phyloP scores from a whole-genome alignment of 441 rosid species.

The Pelargonium australe region DNA sequence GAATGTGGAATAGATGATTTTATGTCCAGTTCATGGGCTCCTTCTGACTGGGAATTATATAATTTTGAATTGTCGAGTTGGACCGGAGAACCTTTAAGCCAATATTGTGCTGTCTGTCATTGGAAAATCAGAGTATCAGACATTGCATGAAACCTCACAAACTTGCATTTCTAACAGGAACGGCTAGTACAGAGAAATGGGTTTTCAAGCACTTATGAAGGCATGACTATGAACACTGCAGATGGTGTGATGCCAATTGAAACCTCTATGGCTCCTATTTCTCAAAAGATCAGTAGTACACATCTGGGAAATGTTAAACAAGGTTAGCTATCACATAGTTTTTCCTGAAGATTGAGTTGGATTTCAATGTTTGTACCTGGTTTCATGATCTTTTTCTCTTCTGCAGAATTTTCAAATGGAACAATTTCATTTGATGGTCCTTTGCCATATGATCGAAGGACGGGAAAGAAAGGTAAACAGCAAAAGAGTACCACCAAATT shows the following conservation, averaged over 20 bases:
- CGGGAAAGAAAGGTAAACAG: slow-evolving; percentile 74
- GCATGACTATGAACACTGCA: slow-evolving; percentile 19
- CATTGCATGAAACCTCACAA: slow-evolving; percentile 12
- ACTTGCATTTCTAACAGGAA: slow-evolving; percentile 28
- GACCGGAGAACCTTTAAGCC: background rate
- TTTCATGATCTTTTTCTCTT: slow-evolving; percentile 14
- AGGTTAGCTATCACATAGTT: slow-evolving; percentile 31
- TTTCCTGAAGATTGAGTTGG: slow-evolving; percentile 9
- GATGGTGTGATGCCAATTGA: slow-evolving; percentile 17
- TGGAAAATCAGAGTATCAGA: background rate
- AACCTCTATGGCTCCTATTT: slow-evolving; percentile 15
- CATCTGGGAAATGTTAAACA: slow-evolving; percentile 25
- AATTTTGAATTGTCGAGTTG: slow-evolving; percentile 2
- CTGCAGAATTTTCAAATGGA: slow-evolving; percentile 43
- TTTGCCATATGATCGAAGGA: slow-evolving; percentile 40
- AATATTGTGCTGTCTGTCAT: background rate
- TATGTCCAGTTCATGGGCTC: background rate
- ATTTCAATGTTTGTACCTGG: slow-evolving; percentile 8
- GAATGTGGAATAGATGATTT: background rate
- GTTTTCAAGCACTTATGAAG: slow-evolving; percentile 26
- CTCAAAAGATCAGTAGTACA: slow-evolving; percentile 14
- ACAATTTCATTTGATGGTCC: slow-evolving; percentile 38
- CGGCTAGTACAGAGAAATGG: slow-evolving; percentile 28
- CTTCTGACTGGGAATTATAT: background rate
- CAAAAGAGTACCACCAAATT: slow-evolving; percentile 56